These are phyloP conservation scores for Gilbertella persicaria DNA, from an alignment of 371 early-diverging fungal species.

Conservation along the genomic window DNA sequence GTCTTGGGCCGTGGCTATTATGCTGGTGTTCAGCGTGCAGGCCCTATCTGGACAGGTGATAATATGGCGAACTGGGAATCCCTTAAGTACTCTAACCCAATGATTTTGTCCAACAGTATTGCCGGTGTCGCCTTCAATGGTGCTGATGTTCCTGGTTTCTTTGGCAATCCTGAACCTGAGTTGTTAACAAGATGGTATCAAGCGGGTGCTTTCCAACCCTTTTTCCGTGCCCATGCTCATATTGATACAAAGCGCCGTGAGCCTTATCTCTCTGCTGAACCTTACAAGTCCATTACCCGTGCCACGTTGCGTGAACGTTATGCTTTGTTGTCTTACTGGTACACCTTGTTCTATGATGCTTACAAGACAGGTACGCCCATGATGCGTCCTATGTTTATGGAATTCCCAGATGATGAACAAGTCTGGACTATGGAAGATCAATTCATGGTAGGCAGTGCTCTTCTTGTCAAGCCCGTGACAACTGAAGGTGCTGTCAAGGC, in stretches of 20 bases:
- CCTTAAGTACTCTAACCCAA: slow-evolving; percentile 73
- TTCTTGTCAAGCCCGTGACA: slow-evolving; percentile 80
- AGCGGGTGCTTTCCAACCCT: slow-evolving; percentile 87
- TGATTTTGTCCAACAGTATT: slow-evolving; percentile 76
- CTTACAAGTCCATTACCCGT: slow-evolving; percentile 69
- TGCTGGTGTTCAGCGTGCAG: slow-evolving; percentile 84
- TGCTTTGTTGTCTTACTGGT: slow-evolving; percentile 77
- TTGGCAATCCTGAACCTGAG: slow-evolving; percentile 82
- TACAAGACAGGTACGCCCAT: slow-evolving; percentile 69
- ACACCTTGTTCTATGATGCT: slow-evolving; percentile 79
- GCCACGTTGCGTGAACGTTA: slow-evolving; percentile 77
- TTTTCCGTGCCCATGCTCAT: slow-evolving; percentile 93
- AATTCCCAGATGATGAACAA: slow-evolving; percentile 76
- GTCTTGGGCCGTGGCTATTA: slow-evolving; percentile 90
- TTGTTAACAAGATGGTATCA: slow-evolving; percentile 90
- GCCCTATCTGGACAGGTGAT: slow-evolving; percentile 94
- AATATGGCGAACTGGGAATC: slow-evolving; percentile 86
- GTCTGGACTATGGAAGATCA: slow-evolving; percentile 80
- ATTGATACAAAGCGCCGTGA: slow-evolving; percentile 95
- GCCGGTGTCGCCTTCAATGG: slow-evolving; percentile 82
- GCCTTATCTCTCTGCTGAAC: slow-evolving; percentile 92
- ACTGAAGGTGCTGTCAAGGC: slow-evolving; percentile 52
- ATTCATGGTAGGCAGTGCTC: slow-evolving; percentile 77
- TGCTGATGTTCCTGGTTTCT: slow-evolving; percentile 94
- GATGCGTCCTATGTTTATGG: slow-evolving; percentile 83